Conservation (phyloP, 169 alveolate species). For the Miamiensis avidus region DNA sequence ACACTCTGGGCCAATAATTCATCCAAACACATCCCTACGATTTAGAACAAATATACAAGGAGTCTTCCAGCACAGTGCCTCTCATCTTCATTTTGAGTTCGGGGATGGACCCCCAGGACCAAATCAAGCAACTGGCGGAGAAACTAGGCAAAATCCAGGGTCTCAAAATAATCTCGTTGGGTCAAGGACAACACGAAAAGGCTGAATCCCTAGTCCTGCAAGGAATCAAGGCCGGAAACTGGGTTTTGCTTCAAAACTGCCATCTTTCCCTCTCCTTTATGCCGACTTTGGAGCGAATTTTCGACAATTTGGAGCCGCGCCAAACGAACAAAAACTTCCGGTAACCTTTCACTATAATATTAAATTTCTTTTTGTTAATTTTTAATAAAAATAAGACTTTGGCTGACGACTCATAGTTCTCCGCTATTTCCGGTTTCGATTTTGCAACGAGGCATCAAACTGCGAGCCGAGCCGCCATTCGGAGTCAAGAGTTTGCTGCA, state of each 20-base stretch:
- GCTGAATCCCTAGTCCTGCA: conserved; percentile 92
- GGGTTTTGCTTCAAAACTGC: conserved; percentile 93
- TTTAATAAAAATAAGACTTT: too few species aligned
- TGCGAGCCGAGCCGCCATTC: conserved; percentile 90
- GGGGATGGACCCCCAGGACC: not conserved
- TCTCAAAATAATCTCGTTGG: conserved; percentile 85
- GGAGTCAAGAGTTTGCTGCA: conserved; percentile 87
- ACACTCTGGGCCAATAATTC: not conserved
- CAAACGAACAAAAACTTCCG: conserved; percentile 88
- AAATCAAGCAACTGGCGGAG: not conserved
- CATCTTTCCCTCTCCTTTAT: conserved; percentile 88
- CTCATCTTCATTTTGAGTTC: not conserved
- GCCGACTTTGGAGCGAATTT: conserved; percentile 86
- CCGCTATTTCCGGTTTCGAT: conserved; percentile 90
- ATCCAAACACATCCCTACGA: not conserved
- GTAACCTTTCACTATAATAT: too few species aligned
- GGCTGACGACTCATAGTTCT: conserved; percentile 86
- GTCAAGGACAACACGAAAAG: conserved; percentile 94
- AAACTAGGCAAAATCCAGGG: not conserved
- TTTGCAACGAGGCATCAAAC: conserved; percentile 89
- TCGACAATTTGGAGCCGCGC: conserved; percentile 86
- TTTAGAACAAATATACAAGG: not conserved
- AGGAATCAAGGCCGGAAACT: conserved; percentile 86
- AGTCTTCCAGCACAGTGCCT: not conserved
- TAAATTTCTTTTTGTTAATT: too few species aligned